These are phyloP conservation scores for Pythium utonaiense DNA, from an alignment of 352 stramenopile genomes.

Conservation along the genomic window DNA sequence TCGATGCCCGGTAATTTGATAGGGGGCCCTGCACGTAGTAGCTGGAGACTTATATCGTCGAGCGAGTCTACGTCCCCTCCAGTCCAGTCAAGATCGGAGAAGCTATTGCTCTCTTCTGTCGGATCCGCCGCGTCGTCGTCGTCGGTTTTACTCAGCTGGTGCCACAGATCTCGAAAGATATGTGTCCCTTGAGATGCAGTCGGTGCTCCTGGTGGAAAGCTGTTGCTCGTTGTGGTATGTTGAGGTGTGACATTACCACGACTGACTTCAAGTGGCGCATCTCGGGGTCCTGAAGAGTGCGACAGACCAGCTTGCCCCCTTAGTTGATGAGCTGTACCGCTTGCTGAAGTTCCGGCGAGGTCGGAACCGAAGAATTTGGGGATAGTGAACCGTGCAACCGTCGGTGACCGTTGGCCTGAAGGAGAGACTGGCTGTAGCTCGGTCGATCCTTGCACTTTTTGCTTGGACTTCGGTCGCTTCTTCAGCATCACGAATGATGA, in stretches of 20 bases:
- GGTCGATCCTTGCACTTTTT: constrained; percentile 5
- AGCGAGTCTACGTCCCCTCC: constrained; percentile 36
- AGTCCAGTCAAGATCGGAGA: constrained; percentile 41
- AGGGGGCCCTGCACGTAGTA: constrained; percentile 47
- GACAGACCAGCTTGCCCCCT: background rate
- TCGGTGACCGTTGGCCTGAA: constrained; percentile 18
- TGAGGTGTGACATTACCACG: background rate
- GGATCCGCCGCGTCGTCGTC: constrained; percentile 33
- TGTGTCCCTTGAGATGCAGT: constrained; percentile 25
- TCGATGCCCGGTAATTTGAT: constrained; percentile 32
- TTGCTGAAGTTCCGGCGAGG: constrained; percentile 6
- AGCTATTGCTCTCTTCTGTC: constrained; percentile 22
- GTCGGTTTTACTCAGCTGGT: constrained; percentile 67
- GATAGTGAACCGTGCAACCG: constrained; percentile 25
- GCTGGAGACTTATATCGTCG: constrained; percentile 58
- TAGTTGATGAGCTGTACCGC: background rate
- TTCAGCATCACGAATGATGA: constrained; percentile 25
- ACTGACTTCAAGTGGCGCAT: background rate
- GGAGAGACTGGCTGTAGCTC: constrained; percentile 11
- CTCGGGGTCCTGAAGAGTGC: background rate
- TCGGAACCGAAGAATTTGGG: constrained; percentile 28
- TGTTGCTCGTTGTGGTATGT: background rate
- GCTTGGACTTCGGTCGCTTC: constrained; percentile 14
- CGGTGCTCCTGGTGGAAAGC: background rate
- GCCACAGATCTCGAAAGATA: constrained; percentile 75